Evolutionary conservation across 192 early-diverging fungal genomes (phyloP).

Genomic region (Gigaspora rosea): DNA sequence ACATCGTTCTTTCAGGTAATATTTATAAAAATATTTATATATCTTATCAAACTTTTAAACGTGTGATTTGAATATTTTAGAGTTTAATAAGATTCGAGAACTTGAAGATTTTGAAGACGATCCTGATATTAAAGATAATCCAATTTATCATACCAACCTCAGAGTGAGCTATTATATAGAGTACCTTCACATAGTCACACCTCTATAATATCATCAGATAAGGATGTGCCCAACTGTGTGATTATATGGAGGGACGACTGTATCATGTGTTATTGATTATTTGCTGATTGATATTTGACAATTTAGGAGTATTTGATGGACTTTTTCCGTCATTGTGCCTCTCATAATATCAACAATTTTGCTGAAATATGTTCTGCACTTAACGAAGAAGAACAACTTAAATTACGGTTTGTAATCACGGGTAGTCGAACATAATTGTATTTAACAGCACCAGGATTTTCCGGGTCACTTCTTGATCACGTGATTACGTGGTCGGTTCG

Average conservation of each 20-base stretch:
- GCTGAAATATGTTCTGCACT: slow-evolving; percentile 7
- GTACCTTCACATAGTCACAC: too few relatives aligned
- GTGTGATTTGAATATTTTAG: slow-evolving; percentile 27
- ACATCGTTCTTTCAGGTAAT: slow-evolving; percentile 48
- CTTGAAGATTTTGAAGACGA: slow-evolving; percentile 66
- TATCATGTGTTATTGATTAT: slow-evolving; percentile 5
- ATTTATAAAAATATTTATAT: background rate
- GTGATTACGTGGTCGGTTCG: too few relatives aligned
- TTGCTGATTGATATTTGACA: background rate
- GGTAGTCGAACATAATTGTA: background rate
- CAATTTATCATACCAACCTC: slow-evolving; percentile 66
- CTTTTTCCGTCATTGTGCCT: slow-evolving; percentile 59
- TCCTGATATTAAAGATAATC: slow-evolving; percentile 66
- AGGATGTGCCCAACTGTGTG: too few relatives aligned
- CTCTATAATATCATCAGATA: too few relatives aligned
- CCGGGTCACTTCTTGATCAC: too few relatives aligned
- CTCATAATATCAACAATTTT: slow-evolving; percentile 28
- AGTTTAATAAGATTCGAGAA: slow-evolving; percentile 47
- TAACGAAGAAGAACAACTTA: slow-evolving; percentile 2
- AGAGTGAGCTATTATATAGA: slow-evolving; percentile 45
- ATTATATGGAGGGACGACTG: too few relatives aligned
- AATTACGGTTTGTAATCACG: background rate
- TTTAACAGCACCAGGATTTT: too few relatives aligned
- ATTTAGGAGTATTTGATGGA: slow-evolving; percentile 55
- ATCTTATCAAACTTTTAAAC: slow-evolving; percentile 15